Evolutionary conservation across 176 grass and related monocot genomes (phyloP), one percentile per base, ranked within the genome.

Genomic region (Paspalum vaginatum): DNA sequence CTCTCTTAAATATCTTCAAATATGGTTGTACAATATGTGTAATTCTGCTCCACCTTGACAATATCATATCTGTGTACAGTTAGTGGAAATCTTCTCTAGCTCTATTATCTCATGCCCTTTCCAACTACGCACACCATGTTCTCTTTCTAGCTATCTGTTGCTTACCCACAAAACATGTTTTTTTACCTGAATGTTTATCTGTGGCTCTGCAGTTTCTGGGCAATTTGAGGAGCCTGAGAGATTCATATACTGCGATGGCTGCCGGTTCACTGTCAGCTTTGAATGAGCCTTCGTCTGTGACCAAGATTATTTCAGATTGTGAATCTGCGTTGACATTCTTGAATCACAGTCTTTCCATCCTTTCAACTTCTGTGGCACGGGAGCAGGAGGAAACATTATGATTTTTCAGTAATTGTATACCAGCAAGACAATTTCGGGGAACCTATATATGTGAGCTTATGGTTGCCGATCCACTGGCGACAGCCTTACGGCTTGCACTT

Each of bases 261-360:
- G 76, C 85, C 38, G 96, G 96, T 1, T 99, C 88, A 48, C 77
- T 85, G 25, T 90, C 92, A 3, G 83, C 93, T 13, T 92, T 84
- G 18, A 93, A 91, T 8, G 90, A 95, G 43, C 92, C 92, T 78
- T 95, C 92, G 5, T 99, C 92, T 0, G 88, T 95, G 74, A 79
- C 90, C 5, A 99, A 99, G 82, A 91, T 95, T 59, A 93, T 99
- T 63, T 87, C 94, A 52, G 96, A 99, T 26, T 99, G 96, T 40
- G 96, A 99, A 91, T 93, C 96, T 24, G 88, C 96, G 13, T 76
- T 99, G 37, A 95, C 96, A 46, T 95, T 99, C 81, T 91, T 99
- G 53, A 99, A 95, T 61, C 85, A 88, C 56, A 99, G 96, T 39
- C 96, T 99, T 72, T 53, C 92, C 7, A 93, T 99, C 87, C 96